Evolutionary conservation across 1,139 yeast genomes (phyloP).

Genomic region (Debaryomycetaceae sp.): DNA sequence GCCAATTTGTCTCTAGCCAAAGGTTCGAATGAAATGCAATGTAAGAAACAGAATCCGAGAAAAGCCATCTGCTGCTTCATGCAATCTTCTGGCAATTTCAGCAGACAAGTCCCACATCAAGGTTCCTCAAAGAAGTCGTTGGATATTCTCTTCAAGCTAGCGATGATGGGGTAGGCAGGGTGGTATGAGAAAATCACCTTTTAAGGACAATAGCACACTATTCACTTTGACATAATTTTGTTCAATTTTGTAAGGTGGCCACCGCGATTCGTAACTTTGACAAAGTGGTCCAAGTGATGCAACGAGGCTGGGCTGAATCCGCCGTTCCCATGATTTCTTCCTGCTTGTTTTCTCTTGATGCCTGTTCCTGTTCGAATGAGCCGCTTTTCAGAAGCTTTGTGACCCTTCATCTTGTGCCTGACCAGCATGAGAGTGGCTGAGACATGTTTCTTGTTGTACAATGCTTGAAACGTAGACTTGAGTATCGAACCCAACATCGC

Average conservation of each 20-base stretch:
- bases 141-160: no score
- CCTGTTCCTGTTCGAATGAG: constrained; percentile 26
- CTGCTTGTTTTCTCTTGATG: constrained; percentile 58
- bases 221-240: constrained; percentile 14
- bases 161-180: no score
- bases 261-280: constrained; percentile 39
- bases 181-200: no score
- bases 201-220: no score
- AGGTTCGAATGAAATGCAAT: no score
- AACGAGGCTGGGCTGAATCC: constrained; percentile 68
- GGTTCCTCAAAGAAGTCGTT: no score
- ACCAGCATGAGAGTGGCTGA: constrained; percentile 21
- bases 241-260: constrained; percentile 46
- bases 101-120: no score
- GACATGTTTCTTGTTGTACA: constrained; percentile 3
- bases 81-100: no score
- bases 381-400: constrained; percentile 54
- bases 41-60: no score
- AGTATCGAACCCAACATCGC: constrained; percentile 5
- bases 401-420: constrained; percentile 50
- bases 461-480: constrained; percentile 2
- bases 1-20: no score
- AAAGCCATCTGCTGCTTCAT: no score
- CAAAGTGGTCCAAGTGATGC: constrained; percentile 53
- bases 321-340: constrained; percentile 88